Evolutionary conservation across 371 early-diverging fungal species (phyloP).

Genomic region (Sporodiniella umbellata): DNA sequence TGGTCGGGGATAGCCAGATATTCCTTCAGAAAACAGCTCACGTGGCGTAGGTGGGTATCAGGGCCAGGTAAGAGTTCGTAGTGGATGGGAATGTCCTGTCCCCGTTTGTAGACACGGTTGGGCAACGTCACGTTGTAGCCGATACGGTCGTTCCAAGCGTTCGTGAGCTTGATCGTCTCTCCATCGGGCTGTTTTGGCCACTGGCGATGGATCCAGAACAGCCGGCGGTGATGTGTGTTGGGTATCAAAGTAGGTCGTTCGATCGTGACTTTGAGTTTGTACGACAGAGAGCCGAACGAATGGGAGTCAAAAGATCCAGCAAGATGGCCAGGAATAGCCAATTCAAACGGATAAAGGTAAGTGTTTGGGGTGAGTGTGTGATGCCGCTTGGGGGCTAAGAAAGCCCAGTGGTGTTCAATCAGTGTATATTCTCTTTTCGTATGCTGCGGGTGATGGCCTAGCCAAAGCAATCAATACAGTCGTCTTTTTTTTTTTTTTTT

Average conservation of each 20-base stretch:
- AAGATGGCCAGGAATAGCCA: constrained; percentile 31
- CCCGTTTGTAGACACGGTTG: constrained; percentile 18
- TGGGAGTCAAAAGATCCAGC: constrained; percentile 35
- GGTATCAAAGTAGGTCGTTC: constrained; percentile 31
- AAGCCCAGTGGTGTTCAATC: constrained; percentile 28
- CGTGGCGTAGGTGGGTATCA: constrained; percentile 22
- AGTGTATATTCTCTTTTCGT: constrained; percentile 18
- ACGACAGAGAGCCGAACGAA: constrained; percentile 30
- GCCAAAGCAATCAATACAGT: background rate
- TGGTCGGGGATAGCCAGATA: constrained; percentile 20
- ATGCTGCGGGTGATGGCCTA: constrained; percentile 18
- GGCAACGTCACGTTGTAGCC: constrained; percentile 25
- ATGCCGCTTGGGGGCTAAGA: constrained; percentile 21
- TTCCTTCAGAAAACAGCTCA: constrained; percentile 40
- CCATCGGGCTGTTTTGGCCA: background rate
- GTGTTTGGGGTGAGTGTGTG: constrained; percentile 13
- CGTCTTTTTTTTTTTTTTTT: background rate
- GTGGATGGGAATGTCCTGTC: constrained; percentile 33
- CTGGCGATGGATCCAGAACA: constrained; percentile 13
- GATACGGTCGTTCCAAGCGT: constrained; percentile 26
- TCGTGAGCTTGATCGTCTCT: constrained; percentile 17
- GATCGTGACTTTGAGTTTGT: constrained; percentile 37
- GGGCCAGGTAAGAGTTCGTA: constrained; percentile 17
- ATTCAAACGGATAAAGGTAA: constrained; percentile 39
- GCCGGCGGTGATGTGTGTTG: constrained; percentile 21